phyloP scores from a whole-genome alignment of 345 rosid genomes.

The Hevea brasiliensis region DNA sequence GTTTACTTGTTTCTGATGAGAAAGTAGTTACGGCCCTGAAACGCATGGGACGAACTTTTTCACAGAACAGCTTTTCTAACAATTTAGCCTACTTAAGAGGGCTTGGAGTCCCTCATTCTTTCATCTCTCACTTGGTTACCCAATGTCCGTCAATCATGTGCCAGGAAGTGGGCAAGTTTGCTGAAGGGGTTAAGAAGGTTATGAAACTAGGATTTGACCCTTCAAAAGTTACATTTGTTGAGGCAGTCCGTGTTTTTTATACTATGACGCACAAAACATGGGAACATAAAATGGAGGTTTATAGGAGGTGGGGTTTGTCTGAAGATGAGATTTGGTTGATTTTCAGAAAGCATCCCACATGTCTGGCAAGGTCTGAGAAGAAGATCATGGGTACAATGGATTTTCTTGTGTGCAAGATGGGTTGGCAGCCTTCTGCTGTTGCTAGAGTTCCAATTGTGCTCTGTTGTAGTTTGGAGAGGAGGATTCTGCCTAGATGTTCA shows the following conservation, averaged over 20 bases:
- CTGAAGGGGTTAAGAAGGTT: constrained; percentile 19
- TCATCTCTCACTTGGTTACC: constrained; percentile 3
- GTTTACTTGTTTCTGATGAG: background rate
- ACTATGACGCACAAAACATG: constrained; percentile 15
- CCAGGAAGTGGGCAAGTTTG: constrained; percentile 12
- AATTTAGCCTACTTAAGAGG: background rate
- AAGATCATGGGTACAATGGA: too few relatives aligned
- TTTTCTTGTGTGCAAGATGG: too few relatives aligned
- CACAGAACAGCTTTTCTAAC: background rate
- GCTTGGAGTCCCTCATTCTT: background rate
- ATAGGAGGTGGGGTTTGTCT: constrained; percentile 32
- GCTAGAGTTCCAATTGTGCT: too few relatives aligned
- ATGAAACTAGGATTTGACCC: constrained; percentile 37
- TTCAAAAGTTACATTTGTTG: constrained; percentile 18
- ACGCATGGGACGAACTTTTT: background rate
- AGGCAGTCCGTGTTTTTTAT: constrained; percentile 22
- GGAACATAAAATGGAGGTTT: constrained; percentile 23
- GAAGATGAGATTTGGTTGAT: constrained; percentile 19
- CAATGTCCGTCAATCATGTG: background rate
- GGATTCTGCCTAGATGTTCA: too few relatives aligned
- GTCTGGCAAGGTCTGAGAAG: too few relatives aligned
- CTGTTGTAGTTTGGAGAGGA: too few relatives aligned
- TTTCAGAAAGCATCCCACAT: constrained; percentile 33
- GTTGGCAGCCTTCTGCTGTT: too few relatives aligned
- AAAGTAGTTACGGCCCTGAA: background rate